A percentile compares a stretch with the other conserved stretches of the same genome.
Conservation (phyloP, 2,329 filamentous ascomycete species). For the Diaporthe destruens region DNA sequence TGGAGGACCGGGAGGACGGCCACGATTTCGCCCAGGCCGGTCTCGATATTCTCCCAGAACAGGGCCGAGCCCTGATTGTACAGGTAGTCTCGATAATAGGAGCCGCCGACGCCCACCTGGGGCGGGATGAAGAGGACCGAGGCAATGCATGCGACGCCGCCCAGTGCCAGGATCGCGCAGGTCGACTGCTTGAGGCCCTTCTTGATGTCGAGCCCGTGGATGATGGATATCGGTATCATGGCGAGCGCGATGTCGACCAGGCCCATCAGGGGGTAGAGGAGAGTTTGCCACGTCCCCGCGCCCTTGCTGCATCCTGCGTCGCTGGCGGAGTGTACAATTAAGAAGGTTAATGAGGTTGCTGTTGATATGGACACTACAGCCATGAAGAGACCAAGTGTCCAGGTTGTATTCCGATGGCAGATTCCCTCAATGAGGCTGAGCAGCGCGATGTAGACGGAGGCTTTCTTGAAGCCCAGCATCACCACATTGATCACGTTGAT, state of each 20-base stretch:
- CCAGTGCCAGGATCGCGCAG: background rate
- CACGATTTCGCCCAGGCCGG: conserved; percentile 15
- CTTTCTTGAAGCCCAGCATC: conserved; percentile 3
- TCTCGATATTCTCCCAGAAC: conserved; percentile 13
- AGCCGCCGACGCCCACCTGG: background rate
- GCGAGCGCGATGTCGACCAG: conserved; percentile 8
- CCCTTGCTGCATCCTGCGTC: no score
- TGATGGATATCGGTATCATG: background rate
- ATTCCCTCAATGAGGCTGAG: background rate
- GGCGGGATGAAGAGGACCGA: conserved; percentile 13
- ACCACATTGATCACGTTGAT: background rate
- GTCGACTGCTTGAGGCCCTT: conserved; percentile 21
- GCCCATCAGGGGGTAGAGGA: background rate
- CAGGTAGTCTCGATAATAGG: background rate
- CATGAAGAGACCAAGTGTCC: conserved; percentile 8
- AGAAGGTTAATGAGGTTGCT: background rate
- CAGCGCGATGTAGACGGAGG: conserved; percentile 12
- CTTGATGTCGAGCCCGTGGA: conserved; percentile 14
- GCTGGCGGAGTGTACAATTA: no score
- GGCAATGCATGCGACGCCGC: conserved; percentile 13
- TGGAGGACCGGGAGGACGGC: conserved; percentile 15
- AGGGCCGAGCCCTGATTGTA: conserved; percentile 12
- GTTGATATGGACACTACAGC: background rate
- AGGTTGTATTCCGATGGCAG: background rate
- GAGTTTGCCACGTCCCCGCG: no score